Percentiles rank a stretch among this genome's conserved stretches.
Evolutionary conservation across 2,329 filamentous ascomycete species (phyloP).

Genomic region (Alternaria brassicae): DNA sequence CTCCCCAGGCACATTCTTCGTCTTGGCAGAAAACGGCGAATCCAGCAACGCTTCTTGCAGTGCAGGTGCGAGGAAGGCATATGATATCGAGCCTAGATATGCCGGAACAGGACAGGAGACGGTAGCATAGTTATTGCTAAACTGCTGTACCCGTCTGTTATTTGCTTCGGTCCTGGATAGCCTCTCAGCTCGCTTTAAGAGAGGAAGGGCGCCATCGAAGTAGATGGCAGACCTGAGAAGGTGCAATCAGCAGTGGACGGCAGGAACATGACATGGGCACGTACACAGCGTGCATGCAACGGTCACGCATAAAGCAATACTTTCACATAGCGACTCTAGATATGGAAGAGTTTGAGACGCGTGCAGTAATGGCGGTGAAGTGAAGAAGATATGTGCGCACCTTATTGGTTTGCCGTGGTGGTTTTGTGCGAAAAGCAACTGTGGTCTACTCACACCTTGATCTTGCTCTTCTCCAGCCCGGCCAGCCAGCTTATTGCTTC

Average conservation of each 20-base stretch:
- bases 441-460: slow-evolving; percentile 65
- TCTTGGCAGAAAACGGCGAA: slow-evolving; percentile 53
- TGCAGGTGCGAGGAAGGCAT: slow-evolving; percentile 77
- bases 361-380: slow-evolving; percentile 5
- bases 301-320: slow-evolving; percentile 16
- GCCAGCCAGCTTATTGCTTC: slow-evolving; percentile 66
- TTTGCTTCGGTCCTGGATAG: slow-evolving; percentile 66
- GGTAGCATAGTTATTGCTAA: slow-evolving; percentile 49
- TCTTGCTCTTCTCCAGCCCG: slow-evolving; percentile 61
- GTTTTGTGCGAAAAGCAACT: slow-evolving; percentile 17
- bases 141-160: slow-evolving; percentile 63
- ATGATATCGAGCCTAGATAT: slow-evolving; percentile 53
- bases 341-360: slow-evolving; percentile 7
- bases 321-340: neutral
- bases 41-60: slow-evolving; percentile 73
- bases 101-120: slow-evolving; percentile 37
- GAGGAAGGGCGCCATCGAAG: slow-evolving; percentile 84
- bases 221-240: slow-evolving; percentile 66
- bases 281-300: slow-evolving; percentile 17
- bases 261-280: slow-evolving; percentile 15
- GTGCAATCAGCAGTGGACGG: slow-evolving; percentile 29
- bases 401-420: slow-evolving; percentile 19
- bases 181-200: slow-evolving; percentile 68
- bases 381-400: slow-evolving; percentile 21
- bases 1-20: slow-evolving; percentile 77